A percentile compares a stretch with the other conserved stretches of the same genome.
Evolutionary conservation across 208 protist species (phyloP).

Genomic region (Phytomonas sp.): DNA sequence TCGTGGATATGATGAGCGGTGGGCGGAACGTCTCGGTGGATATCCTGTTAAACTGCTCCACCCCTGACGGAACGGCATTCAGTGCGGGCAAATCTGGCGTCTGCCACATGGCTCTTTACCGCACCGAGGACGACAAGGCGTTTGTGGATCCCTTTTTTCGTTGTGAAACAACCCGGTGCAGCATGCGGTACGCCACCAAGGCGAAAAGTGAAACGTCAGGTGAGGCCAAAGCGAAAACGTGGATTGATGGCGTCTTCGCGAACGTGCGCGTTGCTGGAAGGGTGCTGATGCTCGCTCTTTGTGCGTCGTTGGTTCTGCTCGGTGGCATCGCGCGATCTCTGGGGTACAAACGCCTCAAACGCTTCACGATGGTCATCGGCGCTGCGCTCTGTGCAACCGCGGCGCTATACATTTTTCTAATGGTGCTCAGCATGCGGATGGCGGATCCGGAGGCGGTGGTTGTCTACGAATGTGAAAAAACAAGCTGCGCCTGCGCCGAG

Average conservation of each 20-base stretch:
- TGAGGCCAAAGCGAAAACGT: constrained; percentile 9
- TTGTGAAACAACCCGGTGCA: constrained; percentile 43
- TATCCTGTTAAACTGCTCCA: constrained; percentile 60
- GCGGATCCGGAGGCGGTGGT: constrained; percentile 13
- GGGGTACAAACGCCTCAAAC: constrained; percentile 21
- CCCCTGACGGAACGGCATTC: constrained; percentile 36
- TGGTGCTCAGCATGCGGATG: constrained; percentile 53
- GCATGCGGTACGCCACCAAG: constrained; percentile 20
- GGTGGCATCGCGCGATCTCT: constrained; percentile 29
- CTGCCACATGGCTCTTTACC: constrained; percentile 65
- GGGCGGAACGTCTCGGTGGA: constrained; percentile 51
- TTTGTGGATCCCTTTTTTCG: constrained; percentile 79
- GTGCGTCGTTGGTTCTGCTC: constrained; percentile 34
- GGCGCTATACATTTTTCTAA: constrained; percentile 46
- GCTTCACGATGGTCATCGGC: constrained; percentile 25
- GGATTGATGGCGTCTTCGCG: constrained; percentile 23
- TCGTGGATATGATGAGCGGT: constrained; percentile 53
- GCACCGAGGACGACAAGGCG: constrained; percentile 47
- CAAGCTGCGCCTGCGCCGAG: constrained; percentile 55
- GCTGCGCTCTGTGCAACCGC: constrained; percentile 23
- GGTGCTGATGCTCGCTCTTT: constrained; percentile 41
- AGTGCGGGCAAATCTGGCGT: constrained; percentile 16
- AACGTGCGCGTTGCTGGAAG: constrained; percentile 23
- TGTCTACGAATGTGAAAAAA: constrained; percentile 58
- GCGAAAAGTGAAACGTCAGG: neutral